phyloP scores from a whole-genome alignment of 345 rosid genomes.

The Cochlearia excelsa region DNA sequence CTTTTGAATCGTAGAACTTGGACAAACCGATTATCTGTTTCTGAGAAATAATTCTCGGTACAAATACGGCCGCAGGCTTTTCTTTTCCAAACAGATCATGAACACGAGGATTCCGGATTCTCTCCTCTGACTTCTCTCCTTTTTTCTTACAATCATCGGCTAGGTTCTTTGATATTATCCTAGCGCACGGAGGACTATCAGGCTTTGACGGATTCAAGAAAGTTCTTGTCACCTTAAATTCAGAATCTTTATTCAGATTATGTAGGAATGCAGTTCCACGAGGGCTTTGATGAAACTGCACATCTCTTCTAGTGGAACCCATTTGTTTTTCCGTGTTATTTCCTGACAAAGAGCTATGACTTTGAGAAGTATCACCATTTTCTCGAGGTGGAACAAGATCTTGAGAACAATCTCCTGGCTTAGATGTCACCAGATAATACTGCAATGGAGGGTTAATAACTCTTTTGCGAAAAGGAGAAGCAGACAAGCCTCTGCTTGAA shows the following conservation, averaged over 20 bases:
- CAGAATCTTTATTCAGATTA: conserved; percentile 38
- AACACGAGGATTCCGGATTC: conserved; percentile 28
- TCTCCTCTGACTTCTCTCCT: conserved; percentile 42
- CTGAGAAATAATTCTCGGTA: conserved; percentile 45
- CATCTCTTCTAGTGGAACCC: conserved; percentile 30
- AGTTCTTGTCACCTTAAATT: conserved; percentile 33
- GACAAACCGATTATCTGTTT: conserved; percentile 38
- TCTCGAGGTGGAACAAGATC: conserved; percentile 37
- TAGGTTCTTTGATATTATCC: conserved; percentile 38
- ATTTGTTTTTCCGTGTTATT: conserved; percentile 22
- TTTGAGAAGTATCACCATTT: conserved; percentile 31
- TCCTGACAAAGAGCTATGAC: conserved; percentile 29
- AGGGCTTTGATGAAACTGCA: conserved; percentile 32
- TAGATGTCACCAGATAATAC: conserved; percentile 54
- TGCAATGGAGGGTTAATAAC: conserved; percentile 46
- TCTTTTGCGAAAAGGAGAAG: conserved; percentile 49
- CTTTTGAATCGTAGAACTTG: conserved; percentile 35
- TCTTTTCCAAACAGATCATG: conserved; percentile 38
- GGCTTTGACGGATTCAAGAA: conserved; percentile 36
- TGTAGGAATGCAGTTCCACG: conserved; percentile 33
- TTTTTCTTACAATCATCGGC: conserved; percentile 38
- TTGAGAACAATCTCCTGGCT: conserved; percentile 35
- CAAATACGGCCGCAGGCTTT: conserved; percentile 46
- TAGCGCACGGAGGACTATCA: conserved; percentile 33
- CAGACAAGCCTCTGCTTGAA: conserved; percentile 42